phyloP scores from a whole-genome alignment of 148 eudicot species.

The Oxyria digyna region DNA sequence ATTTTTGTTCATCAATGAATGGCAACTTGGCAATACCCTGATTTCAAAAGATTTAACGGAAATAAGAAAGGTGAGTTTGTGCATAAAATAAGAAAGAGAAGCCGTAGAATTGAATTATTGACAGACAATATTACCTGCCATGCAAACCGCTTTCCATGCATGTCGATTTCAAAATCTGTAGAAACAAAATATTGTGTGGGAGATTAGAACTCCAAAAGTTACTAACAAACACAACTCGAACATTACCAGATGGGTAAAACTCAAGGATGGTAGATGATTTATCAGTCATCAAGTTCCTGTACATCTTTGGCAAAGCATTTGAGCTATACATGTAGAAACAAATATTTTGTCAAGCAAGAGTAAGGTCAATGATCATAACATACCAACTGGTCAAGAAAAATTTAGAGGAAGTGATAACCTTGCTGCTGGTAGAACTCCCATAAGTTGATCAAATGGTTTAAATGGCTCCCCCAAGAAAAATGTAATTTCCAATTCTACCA shows the following conservation, averaged over 20 bases:
- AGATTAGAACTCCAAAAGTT: no score
- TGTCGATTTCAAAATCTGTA: conserved; percentile 92
- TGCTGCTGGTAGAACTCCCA: conserved; percentile 95
- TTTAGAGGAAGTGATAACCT: no score
- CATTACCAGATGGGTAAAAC: conserved; percentile 80
- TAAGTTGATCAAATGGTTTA: conserved; percentile 96
- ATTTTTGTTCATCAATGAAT: conserved; percentile 76
- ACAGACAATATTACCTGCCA: conserved; percentile 99
- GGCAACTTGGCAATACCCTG: conserved; percentile 95
- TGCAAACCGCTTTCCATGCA: conserved; percentile 96
- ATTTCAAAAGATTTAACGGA: conserved; percentile 5
- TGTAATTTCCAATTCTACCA: conserved; percentile 81
- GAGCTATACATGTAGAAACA: conserved; percentile 37
- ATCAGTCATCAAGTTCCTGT: conserved; percentile 79
- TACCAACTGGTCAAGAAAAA: background rate
- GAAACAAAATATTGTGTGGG: conserved; percentile 2
- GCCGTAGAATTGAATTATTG: no score
- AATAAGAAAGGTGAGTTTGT: background rate
- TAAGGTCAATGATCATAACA: background rate
- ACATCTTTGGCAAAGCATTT: conserved; percentile 76
- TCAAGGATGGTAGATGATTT: conserved; percentile 75
- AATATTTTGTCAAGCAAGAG: background rate
- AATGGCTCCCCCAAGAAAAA: conserved; percentile 96
- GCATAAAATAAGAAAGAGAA: background rate
- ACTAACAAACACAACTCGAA: background rate